Conservation (phyloP, 2,329 filamentous ascomycete species). For the Aspergillus versicolor region DNA sequence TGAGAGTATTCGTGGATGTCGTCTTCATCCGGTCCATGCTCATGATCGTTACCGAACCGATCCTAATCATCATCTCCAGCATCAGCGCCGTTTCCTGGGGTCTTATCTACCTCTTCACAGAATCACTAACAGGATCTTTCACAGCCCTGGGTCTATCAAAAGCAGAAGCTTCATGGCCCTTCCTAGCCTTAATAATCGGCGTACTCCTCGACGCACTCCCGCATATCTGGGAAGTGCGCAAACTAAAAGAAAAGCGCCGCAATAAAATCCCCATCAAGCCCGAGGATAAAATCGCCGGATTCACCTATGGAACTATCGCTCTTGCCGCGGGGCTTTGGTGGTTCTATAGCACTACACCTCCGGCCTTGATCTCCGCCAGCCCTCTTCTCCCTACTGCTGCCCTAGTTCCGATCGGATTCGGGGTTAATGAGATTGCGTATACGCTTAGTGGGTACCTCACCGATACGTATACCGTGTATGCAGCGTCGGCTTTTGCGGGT, state of each 20-base stretch:
- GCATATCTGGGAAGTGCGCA: neutral
- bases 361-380: neutral
- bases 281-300: conserved; percentile 19
- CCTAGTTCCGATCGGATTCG: conserved; percentile 14
- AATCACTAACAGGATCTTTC: conserved; percentile 35
- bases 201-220: neutral
- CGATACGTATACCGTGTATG: conserved; percentile 19
- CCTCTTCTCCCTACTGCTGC: conserved; percentile 5
- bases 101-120: conserved; percentile 9
- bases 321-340: conserved; percentile 10
- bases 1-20: conserved; percentile 4
- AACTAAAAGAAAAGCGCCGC: neutral
- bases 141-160: conserved; percentile 29
- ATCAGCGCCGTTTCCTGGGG: conserved; percentile 4
- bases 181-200: conserved; percentile 18
- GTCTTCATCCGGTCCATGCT: neutral
- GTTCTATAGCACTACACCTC: conserved; percentile 4
- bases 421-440: conserved; percentile 13
- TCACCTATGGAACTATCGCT: conserved; percentile 12
- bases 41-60: conserved; percentile 3
- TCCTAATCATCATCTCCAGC: conserved; percentile 8
- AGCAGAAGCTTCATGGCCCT: conserved; percentile 35
- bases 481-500: conserved; percentile 15
- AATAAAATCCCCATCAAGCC: conserved; percentile 14
- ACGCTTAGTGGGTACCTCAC: conserved; percentile 16